phyloP scores from a whole-genome alignment of 495 filamentous ascomycete species.

The Daldinia decipiens region DNA sequence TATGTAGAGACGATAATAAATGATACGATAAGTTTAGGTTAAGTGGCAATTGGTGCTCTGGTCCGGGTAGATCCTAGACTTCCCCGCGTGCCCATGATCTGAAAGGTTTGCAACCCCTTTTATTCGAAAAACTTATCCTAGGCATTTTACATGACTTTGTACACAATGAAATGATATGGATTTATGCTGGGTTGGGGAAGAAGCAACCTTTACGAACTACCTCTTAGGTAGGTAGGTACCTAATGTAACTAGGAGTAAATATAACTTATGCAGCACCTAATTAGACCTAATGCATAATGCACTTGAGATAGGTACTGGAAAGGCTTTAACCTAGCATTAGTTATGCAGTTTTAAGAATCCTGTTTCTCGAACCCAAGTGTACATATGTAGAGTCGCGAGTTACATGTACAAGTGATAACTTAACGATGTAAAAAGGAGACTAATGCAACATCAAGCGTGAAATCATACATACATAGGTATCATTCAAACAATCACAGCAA shows the following conservation, averaged over 20 bases:
- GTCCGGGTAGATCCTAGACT: conserved; percentile 30
- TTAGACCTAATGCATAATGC: conserved; percentile 30
- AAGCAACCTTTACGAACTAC: not conserved
- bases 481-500: conserved; percentile 12
- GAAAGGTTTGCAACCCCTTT: conserved; percentile 8
- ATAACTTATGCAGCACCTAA: not conserved
- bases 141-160: conserved; percentile 24
- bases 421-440: conserved; percentile 3
- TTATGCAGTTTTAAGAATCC: not conserved
- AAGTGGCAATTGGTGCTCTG: conserved; percentile 3
- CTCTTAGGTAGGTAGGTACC: too few species aligned
- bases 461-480: conserved; percentile 10
- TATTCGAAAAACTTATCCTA: not conserved
- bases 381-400: not conserved
- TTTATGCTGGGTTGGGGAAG: conserved; percentile 23
- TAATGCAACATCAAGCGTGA: conserved; percentile 27
- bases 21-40: not conserved
- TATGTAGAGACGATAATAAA: conserved; percentile 1
- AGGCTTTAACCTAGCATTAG: not conserved
- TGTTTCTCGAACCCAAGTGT: not conserved
- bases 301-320: conserved; percentile 13
- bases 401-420: not conserved
- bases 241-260: too few species aligned
- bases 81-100: conserved; percentile 15
- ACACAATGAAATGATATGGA: conserved; percentile 7